phyloP scores from a whole-genome alignment of 495 filamentous ascomycete species.

The Collariella sp. region DNA sequence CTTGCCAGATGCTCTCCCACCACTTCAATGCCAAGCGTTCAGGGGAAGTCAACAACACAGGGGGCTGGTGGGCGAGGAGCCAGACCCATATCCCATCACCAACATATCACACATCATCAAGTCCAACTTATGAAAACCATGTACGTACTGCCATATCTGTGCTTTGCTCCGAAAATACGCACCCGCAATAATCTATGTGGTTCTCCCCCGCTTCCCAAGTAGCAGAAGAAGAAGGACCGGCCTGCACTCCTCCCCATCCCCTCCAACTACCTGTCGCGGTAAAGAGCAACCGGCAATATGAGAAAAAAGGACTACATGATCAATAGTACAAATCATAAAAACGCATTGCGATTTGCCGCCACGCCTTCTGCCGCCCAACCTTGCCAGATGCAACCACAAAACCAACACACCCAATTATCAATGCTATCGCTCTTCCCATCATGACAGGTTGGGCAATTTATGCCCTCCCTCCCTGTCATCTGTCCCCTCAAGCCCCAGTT shows the following conservation, averaged over 20 bases:
- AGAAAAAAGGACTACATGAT: neutral
- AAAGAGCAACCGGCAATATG: neutral
- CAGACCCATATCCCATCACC: neutral
- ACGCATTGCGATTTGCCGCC: neutral
- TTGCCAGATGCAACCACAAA: slow-evolving; percentile 8
- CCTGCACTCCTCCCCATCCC: slow-evolving; percentile 6
- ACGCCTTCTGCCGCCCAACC: neutral
- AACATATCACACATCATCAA: neutral
- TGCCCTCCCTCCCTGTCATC: slow-evolving; percentile 18
- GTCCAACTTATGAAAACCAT: neutral
- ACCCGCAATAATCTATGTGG: neutral
- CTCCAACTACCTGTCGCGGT: neutral
- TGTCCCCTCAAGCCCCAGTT: slow-evolving; percentile 1
- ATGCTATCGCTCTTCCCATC: neutral
- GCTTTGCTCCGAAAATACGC: neutral
- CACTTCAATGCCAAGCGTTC: too few relatives aligned
- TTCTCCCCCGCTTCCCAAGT: neutral
- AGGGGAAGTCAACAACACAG: neutral
- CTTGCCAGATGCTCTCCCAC: neutral
- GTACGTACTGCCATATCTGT: neutral
- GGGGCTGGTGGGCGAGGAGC: too few relatives aligned
- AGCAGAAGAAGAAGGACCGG: neutral
- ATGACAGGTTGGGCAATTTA: slow-evolving; percentile 18
- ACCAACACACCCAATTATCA: neutral
- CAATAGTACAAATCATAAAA: neutral